Evolutionary conservation across 345 rosid genomes (phyloP).

Genomic region (Gossypium australe): DNA sequence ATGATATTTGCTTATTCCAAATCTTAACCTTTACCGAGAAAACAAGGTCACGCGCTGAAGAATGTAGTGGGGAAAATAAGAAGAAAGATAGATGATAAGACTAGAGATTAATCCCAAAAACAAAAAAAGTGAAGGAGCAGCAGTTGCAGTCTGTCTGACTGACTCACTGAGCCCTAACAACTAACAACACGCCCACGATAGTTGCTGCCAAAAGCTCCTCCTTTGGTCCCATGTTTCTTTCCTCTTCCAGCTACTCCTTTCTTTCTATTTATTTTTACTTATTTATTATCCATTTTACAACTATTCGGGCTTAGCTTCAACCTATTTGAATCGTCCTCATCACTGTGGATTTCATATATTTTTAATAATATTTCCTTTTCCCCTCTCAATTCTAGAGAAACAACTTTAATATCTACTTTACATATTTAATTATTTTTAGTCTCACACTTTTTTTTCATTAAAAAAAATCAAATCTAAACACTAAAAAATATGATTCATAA

Average conservation of each 20-base stretch:
- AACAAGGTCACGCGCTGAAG: background rate
- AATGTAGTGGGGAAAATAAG: background rate
- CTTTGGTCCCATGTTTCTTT: background rate
- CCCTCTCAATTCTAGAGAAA: too few species aligned
- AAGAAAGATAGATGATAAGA: background rate
- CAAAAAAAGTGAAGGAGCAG: background rate
- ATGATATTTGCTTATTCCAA: too few species aligned
- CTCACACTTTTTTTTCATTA: too few species aligned
- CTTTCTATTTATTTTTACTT: background rate
- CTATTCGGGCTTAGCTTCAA: too few species aligned
- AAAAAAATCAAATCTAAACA: too few species aligned
- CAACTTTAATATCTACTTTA: too few species aligned
- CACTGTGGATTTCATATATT: too few species aligned
- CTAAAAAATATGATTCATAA: too few species aligned
- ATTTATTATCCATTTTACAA: background rate
- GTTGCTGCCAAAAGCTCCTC: background rate
- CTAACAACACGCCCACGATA: background rate
- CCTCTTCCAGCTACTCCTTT: background rate
- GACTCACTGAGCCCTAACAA: constrained; percentile 7
- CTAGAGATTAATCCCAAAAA: background rate
- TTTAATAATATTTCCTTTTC: too few species aligned
- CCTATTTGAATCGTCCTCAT: too few species aligned
- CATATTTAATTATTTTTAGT: too few species aligned
- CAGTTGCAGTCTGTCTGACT: background rate
- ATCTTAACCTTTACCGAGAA: background rate